These are phyloP conservation scores for Remersonia thermophila DNA, from an alignment of 2,329 filamentous ascomycete genomes.

Conservation along the genomic window DNA sequence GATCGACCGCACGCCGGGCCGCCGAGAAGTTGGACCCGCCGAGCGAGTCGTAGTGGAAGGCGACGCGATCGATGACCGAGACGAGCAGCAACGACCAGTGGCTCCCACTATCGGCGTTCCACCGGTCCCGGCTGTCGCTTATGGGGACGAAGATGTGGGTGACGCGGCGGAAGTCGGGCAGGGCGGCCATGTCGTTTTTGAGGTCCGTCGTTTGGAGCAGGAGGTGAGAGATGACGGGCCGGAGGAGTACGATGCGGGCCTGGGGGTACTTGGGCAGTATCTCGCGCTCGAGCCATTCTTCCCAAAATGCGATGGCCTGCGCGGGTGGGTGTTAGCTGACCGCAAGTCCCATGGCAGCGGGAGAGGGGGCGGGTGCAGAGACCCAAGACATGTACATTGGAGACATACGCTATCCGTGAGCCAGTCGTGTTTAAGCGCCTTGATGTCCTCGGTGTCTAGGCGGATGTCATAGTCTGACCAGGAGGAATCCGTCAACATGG, in stretches of 20 bases:
- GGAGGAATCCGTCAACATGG: too few relatives aligned
- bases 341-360: too few relatives aligned
- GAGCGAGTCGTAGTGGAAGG: conserved; percentile 94
- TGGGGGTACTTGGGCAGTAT: conserved; percentile 67
- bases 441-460: conserved; percentile 76
- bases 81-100: conserved; percentile 95
- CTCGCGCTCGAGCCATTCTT: conserved; percentile 90
- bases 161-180: conserved; percentile 67
- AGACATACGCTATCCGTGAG: conserved; percentile 77
- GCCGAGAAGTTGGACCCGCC: conserved; percentile 63
- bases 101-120: conserved; percentile 72
- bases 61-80: conserved; percentile 73
- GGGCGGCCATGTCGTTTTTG: conserved; percentile 46
- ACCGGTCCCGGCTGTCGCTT: conserved; percentile 72
- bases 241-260: conserved; percentile 78
- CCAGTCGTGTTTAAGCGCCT: conserved; percentile 85
- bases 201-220: conserved; percentile 61
- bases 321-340: conserved; percentile 13
- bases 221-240: conserved; percentile 86
- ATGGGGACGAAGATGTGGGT: conserved; percentile 94
- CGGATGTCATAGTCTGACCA: conserved; percentile 2
- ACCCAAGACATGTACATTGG: conserved; percentile 1
- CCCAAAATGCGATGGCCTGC: conserved; percentile 93
- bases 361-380: too few relatives aligned
- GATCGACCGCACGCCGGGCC: conserved; percentile 55